These are phyloP conservation scores for Chromera velia DNA, from an alignment of 73 alveolate species.

Conservation along the genomic window DNA sequence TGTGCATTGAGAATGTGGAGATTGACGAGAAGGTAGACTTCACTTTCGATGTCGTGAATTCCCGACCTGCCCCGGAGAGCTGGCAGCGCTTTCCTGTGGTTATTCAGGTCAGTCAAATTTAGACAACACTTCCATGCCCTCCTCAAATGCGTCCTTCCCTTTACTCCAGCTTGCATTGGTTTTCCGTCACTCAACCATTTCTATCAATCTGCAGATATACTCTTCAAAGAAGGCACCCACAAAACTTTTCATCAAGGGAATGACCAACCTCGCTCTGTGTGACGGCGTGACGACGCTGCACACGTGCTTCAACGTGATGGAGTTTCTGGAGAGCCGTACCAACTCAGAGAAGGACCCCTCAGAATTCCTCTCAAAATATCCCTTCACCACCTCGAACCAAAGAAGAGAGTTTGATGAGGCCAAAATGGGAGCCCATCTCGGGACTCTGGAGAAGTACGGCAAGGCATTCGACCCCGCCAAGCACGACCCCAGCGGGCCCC, in stretches of 20 bases:
- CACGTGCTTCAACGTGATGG: constrained; percentile 10
- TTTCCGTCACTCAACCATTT: too few relatives aligned
- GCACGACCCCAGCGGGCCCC: neutral
- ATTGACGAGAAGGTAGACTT: neutral
- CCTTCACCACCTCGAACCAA: constrained; percentile 2
- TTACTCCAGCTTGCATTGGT: too few relatives aligned
- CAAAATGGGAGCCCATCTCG: constrained; percentile 6
- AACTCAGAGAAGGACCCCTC: neutral
- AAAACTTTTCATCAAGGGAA: neutral
- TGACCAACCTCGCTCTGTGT: neutral
- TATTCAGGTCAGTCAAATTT: neutral
- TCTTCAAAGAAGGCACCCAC: neutral
- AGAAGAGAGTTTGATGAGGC: constrained; percentile 2
- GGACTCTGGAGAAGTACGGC: neutral
- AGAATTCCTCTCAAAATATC: neutral
- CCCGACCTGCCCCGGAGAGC: neutral
- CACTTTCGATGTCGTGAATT: neutral
- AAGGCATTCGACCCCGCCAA: neutral
- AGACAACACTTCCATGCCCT: too few relatives aligned
- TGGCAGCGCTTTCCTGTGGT: neutral
- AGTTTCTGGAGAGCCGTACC: neutral
- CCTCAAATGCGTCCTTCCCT: too few relatives aligned
- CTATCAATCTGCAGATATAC: too few relatives aligned
- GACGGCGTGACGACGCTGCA: constrained; percentile 8
- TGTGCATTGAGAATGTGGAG: neutral